These are phyloP conservation scores for Microdochium trichocladiopsis DNA, from an alignment of 2,329 filamentous ascomycete species.

Conservation along the genomic window DNA sequence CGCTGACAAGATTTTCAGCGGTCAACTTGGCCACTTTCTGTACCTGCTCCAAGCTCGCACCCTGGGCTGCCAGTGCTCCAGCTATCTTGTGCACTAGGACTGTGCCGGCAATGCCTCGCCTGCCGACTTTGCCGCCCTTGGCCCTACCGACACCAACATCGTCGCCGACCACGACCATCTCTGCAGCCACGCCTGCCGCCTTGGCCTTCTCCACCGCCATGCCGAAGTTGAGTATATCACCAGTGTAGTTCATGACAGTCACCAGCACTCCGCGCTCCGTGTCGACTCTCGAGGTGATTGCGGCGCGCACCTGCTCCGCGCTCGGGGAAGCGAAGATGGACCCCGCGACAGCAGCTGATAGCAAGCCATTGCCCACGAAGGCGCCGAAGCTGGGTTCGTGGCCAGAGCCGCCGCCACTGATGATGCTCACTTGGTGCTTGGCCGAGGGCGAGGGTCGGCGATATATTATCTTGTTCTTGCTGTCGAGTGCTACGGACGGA, in stretches of 20 bases:
- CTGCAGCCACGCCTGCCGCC: slow-evolving; percentile 66
- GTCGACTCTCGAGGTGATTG: slow-evolving; percentile 67
- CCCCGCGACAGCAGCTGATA: slow-evolving; percentile 76
- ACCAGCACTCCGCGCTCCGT: slow-evolving; percentile 70
- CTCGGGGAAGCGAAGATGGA: slow-evolving; percentile 80
- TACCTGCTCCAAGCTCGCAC: slow-evolving; percentile 62
- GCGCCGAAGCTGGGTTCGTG: slow-evolving; percentile 85
- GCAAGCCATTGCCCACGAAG: slow-evolving; percentile 76
- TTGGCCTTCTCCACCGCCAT: slow-evolving; percentile 90
- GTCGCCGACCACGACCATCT: slow-evolving; percentile 89
- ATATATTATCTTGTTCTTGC: slow-evolving; percentile 78
- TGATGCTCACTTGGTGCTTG: slow-evolving; percentile 63
- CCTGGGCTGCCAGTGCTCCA: slow-evolving; percentile 72
- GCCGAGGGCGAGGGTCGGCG: slow-evolving; percentile 43
- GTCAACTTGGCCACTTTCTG: slow-evolving; percentile 63
- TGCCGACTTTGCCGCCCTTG: slow-evolving; percentile 83
- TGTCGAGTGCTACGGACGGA: slow-evolving; percentile 73
- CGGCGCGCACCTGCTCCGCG: slow-evolving; percentile 74
- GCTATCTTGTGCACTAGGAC: slow-evolving; percentile 88
- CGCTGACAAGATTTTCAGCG: slow-evolving; percentile 72
- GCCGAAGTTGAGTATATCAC: slow-evolving; percentile 85
- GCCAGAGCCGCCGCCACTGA: slow-evolving; percentile 84
- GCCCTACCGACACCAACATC: slow-evolving; percentile 82
- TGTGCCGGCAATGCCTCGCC: slow-evolving; percentile 85
- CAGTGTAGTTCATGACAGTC: slow-evolving; percentile 95